Base-by-base conservation (phyloP, 2,329 filamentous ascomycete species). In the Sporothrix pseudoabietina region DNA sequence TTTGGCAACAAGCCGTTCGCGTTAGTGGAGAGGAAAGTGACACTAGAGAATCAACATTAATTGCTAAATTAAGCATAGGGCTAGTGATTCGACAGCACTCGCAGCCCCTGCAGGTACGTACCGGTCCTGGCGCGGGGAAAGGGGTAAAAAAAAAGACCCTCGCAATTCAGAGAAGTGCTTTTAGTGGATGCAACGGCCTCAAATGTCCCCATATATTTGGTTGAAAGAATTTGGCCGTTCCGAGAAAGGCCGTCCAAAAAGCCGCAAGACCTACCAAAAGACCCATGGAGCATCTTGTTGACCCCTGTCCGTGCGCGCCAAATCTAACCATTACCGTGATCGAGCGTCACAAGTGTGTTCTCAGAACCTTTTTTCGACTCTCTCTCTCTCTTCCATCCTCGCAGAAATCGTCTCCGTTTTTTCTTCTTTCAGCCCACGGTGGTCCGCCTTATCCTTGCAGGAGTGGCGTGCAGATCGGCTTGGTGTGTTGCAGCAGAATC, bases 391-490 rank as follows among this genome's bases (percentile, higher is more conserved):
- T 22, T 26, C 30, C 52, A 55, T 22, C 3, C 14, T 26, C 26
- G 26, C 26, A 26, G 26, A 26, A 26, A 49, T 14, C 9, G 5
- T 41, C 26, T 32, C 14, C 4, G 35, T 35, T 26, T 6, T 8
- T 35, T 35, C 4, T 35, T 14, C n/a, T 35, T 59, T 59, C 32
- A 9, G 14, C 14, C 44, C 44, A 19, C 44, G 19, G 14, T 55
- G 14, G 52, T 8, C 52, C 8, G 22, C 52, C 52, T 22, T 22
- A 26, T 55, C 52, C 4, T 35, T 39, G 30, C 30, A 30, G 55
- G 55, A 59, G 55, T 59, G 55, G 55, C 55, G 55, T 59, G 55
- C 30, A 59, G 55, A 59, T 59, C 55, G 55, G 30, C 8, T 32
- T 59, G 55, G 30, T 35, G 30, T 59, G 55, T 35, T 59, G 16